Evolutionary conservation across 2,329 filamentous ascomycete genomes (phyloP).

Genomic region (Myriosclerotinia scirpicola): DNA sequence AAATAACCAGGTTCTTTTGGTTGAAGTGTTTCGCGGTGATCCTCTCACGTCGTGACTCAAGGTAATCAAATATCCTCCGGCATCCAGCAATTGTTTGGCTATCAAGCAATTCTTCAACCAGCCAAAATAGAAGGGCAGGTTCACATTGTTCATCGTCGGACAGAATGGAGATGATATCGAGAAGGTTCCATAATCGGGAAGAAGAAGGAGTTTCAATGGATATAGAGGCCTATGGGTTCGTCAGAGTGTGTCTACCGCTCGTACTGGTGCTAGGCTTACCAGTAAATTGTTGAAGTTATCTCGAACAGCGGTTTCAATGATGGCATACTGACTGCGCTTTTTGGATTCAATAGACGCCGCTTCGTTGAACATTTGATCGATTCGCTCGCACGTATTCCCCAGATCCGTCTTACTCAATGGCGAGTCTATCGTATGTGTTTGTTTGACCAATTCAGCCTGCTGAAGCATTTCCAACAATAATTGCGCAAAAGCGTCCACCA

Average conservation of each 20-base stretch:
- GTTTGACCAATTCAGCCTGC: slow-evolving; percentile 60
- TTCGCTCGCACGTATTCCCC: slow-evolving; percentile 48
- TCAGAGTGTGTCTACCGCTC: slow-evolving; percentile 40
- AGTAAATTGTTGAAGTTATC: slow-evolving; percentile 77
- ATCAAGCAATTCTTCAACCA: slow-evolving; percentile 92
- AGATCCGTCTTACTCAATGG: slow-evolving; percentile 71
- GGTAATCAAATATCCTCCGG: slow-evolving; percentile 86
- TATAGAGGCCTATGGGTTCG: slow-evolving; percentile 61
- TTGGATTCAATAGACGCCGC: slow-evolving; percentile 35
- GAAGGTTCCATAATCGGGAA: slow-evolving; percentile 84
- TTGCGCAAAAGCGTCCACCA: slow-evolving; percentile 53
- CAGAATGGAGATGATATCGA: slow-evolving; percentile 87
- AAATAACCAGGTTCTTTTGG: slow-evolving; percentile 82
- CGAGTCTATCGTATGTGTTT: slow-evolving; percentile 65
- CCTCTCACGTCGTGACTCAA: slow-evolving; percentile 87
- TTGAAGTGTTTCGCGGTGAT: slow-evolving; percentile 80
- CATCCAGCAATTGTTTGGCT: slow-evolving; percentile 94
- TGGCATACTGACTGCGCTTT: slow-evolving; percentile 56
- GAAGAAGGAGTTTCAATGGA: slow-evolving; percentile 77
- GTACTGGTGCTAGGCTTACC: slow-evolving; percentile 52
- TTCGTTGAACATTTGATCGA: slow-evolving; percentile 46
- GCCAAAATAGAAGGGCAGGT: slow-evolving; percentile 79
- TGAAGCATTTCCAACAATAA: slow-evolving; percentile 59
- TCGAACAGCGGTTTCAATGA: slow-evolving; percentile 81
- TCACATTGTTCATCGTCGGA: slow-evolving; percentile 79